Evolutionary conservation across 2,329 filamentous ascomycete genomes (phyloP).

Genomic region (Monosporascus sp.): DNA sequence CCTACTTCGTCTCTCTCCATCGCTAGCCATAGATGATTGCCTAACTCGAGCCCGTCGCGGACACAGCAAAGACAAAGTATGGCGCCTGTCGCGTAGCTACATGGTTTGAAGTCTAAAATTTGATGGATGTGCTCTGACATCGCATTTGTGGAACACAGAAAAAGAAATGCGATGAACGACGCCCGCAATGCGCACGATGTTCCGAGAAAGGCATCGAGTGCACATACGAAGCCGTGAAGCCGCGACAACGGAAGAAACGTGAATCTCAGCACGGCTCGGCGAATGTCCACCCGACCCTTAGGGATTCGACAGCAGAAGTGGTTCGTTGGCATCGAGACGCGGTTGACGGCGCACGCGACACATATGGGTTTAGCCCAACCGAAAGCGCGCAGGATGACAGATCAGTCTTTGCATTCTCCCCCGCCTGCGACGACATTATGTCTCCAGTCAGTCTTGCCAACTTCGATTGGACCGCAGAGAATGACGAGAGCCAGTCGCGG

Average conservation of each 20-base stretch:
- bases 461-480: slow-evolving; percentile 23
- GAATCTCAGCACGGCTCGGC: slow-evolving; percentile 22
- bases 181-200: slow-evolving; percentile 47
- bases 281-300: slow-evolving; percentile 5
- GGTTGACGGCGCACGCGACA: slow-evolving; percentile 12
- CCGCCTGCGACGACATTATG: slow-evolving; percentile 15
- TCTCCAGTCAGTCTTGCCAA: slow-evolving; percentile 27
- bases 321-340: slow-evolving; percentile 17
- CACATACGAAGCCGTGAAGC: slow-evolving; percentile 43
- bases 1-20: slow-evolving; percentile 1
- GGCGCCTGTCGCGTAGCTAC: slow-evolving; percentile 10
- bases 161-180: slow-evolving; percentile 53
- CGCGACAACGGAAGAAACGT: slow-evolving; percentile 36
- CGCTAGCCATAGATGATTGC: slow-evolving; percentile 2
- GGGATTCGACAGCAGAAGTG: slow-evolving; percentile 9
- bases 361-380: slow-evolving; percentile 15
- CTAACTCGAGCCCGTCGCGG: slow-evolving; percentile 15
- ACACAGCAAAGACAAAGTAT: slow-evolving; percentile 50
- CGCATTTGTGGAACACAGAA: slow-evolving; percentile 33
- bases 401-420: slow-evolving; percentile 13
- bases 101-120: background rate
- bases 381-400: slow-evolving; percentile 10
- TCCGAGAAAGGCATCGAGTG: slow-evolving; percentile 43
- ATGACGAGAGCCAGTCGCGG: slow-evolving; percentile 8
- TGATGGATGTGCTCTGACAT: slow-evolving; percentile 8